Evolutionary conservation across 805 yeast species (phyloP), one percentile per base, ranked within the genome.

Genomic region (Yamadazyma philogaea): DNA sequence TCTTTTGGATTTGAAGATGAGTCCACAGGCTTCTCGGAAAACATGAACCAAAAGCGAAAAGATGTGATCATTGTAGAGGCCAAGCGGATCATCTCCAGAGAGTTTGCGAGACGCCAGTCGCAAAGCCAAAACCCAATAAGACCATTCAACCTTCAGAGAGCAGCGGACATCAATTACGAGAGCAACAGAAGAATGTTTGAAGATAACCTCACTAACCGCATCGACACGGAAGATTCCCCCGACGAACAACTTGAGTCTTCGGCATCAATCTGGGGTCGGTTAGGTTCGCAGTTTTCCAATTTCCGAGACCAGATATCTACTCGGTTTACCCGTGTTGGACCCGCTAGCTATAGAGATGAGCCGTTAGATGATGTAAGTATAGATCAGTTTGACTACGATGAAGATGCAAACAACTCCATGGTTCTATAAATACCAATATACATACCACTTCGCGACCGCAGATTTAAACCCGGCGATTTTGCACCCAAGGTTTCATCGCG

Each of bases 31-130:
- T 48, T 34, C 15, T 55, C 48, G 18, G 60, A 57, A 20, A 52
- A 43, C 14, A 34, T 43, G 27, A 48, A 45, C 11, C 51, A 43
- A 45, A 66, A 60, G 37, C 48, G 72, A 26, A 52, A 54, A 24
- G 74, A 68, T 34, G 46, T 69, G 37, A 48, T 68, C 3, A 67
- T 70, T 32, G 71, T 60, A 3, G 75, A 70, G 50, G 74, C 72
- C 10, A 70, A 67, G 44, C 44, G 74, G n/a, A 64, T 67, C 3
- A 56, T 68, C 5, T 52, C 61, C 31, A 49, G 70, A 48, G 74
- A 70, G 46, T 36, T 56, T 36, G 46, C 54, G 14, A 61, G 57
- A 34, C 54, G 70, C 28, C 37, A 43, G 19, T 34, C 50, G 2
- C 24, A 30, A n/a, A 40, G 46, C 6, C 50, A 41, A 20, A 20